These are phyloP conservation scores for Aspergillus sp. DNA, from an alignment of 2,329 filamentous ascomycete genomes.

Conservation along the genomic window DNA sequence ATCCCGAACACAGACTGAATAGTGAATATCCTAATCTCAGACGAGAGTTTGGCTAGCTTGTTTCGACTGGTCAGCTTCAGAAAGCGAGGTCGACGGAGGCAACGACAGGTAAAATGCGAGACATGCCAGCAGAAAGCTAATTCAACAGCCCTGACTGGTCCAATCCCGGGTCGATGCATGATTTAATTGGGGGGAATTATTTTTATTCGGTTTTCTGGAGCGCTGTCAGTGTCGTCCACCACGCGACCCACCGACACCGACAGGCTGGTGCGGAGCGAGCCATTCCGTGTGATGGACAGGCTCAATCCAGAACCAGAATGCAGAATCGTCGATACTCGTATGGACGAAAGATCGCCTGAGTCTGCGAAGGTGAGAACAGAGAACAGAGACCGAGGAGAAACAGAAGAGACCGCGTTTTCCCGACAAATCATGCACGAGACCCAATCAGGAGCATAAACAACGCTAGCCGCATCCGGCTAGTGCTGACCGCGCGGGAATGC, in stretches of 20 bases:
- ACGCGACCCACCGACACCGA: slow-evolving; percentile 5
- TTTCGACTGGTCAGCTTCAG: background rate
- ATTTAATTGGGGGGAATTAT: background rate
- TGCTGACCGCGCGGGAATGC: background rate
- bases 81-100: background rate
- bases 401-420: background rate
- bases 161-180: background rate
- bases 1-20: background rate
- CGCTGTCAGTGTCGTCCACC: background rate
- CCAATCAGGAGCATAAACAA: background rate
- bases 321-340: too few species aligned
- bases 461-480: background rate
- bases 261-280: slow-evolving; percentile 3
- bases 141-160: background rate
- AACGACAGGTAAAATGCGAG: background rate
- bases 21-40: background rate
- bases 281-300: background rate
- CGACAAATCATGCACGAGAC: background rate
- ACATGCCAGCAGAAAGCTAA: background rate
- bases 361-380: background rate
- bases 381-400: background rate
- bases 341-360: too few species aligned
- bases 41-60: background rate
- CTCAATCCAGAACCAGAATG: too few species aligned
- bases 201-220: background rate